Conservation (phyloP, 306 rosid genomes). For the Luffa acutangula region DNA sequence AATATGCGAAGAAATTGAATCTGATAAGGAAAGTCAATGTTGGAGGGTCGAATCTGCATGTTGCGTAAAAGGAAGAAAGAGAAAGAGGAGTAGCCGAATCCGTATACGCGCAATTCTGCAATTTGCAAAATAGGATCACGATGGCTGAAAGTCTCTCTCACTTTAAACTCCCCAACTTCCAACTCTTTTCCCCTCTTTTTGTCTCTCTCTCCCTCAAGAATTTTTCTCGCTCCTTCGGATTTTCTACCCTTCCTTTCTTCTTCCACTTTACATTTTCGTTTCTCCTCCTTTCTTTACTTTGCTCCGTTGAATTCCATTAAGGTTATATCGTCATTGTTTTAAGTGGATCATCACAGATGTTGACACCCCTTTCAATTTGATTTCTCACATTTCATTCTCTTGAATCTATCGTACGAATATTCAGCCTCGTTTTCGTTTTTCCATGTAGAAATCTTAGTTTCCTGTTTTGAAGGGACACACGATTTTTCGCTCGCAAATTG, state of each 20-base stretch:
- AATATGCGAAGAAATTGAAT: background rate
- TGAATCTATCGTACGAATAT: background rate
- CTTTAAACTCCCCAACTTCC: background rate
- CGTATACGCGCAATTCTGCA: background rate
- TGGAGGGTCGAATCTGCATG: slow-evolving; percentile 1
- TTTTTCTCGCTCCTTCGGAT: background rate
- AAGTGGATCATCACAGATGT: background rate
- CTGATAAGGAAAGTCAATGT: background rate
- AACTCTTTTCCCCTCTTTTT: background rate
- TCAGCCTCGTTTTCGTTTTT: background rate
- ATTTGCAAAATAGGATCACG: background rate
- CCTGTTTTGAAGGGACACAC: background rate
- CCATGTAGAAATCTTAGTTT: background rate
- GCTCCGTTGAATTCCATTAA: background rate
- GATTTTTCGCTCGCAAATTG: background rate
- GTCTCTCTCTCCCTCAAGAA: background rate
- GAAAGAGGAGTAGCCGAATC: background rate
- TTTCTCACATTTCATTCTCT: background rate
- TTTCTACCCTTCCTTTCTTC: background rate
- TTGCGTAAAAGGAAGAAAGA: background rate
- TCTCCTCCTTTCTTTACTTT: background rate
- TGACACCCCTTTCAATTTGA: background rate
- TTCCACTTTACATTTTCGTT: background rate
- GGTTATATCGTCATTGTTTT: background rate
- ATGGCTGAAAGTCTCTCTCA: background rate